Conservation (phyloP, 208 protist genomes). For the Porcisia deanei region DNA sequence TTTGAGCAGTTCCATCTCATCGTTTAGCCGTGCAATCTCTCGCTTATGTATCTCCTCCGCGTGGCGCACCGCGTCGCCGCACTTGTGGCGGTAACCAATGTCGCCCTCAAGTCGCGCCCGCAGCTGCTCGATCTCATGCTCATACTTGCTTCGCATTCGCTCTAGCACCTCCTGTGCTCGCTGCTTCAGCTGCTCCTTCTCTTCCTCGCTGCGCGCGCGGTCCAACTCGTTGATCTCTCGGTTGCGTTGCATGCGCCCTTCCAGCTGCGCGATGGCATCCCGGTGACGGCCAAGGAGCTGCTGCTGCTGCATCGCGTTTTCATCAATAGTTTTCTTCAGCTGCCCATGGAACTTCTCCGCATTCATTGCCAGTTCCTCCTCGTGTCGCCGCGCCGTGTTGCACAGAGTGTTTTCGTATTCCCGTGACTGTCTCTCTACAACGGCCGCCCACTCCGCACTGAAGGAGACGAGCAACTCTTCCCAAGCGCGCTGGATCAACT, state of each 20-base stretch:
- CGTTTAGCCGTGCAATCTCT: conserved; percentile 34
- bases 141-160: conserved; percentile 32
- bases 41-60: conserved; percentile 50
- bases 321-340: conserved; percentile 34
- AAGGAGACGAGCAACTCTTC: conserved; percentile 17
- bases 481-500: conserved; percentile 25
- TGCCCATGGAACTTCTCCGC: conserved; percentile 27
- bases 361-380: conserved; percentile 39
- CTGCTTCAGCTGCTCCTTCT: conserved; percentile 45
- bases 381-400: conserved; percentile 28
- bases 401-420: conserved; percentile 26
- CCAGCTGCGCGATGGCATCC: conserved; percentile 39
- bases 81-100: conserved; percentile 38
- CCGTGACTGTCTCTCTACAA: conserved; percentile 12
- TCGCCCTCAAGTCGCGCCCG: conserved; percentile 40
- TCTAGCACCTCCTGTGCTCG: conserved; percentile 35
- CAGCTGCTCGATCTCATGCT: conserved; percentile 50
- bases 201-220: conserved; percentile 40
- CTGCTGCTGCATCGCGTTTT: conserved; percentile 38
- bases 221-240: conserved; percentile 54
- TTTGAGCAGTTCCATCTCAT: conserved; percentile 49
- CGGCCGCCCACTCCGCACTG: conserved; percentile 29
- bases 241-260: conserved; percentile 51
- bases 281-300: conserved; percentile 39
- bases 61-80: conserved; percentile 39